Conservation (phyloP, 2,329 filamentous ascomycete species). For the Botryosphaeria dothidea region DNA sequence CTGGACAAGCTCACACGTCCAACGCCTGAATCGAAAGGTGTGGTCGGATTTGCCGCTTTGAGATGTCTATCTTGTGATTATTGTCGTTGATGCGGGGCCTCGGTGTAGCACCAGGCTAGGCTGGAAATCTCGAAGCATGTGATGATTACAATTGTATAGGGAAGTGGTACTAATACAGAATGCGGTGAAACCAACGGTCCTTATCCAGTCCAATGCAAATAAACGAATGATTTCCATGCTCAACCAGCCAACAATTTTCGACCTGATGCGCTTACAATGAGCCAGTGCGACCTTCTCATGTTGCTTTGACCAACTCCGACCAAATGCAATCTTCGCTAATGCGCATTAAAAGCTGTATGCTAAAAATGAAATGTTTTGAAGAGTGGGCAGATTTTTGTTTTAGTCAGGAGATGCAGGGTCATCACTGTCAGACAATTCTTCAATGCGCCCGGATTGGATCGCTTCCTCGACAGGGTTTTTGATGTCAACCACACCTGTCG, state of each 20-base stretch:
- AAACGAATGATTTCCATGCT: background rate
- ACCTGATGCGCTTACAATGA: background rate
- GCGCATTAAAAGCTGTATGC: conserved; percentile 18
- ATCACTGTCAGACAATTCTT: conserved; percentile 54
- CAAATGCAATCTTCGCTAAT: conserved; percentile 17
- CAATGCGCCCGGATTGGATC: conserved; percentile 67
- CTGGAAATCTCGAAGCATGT: conserved; percentile 2
- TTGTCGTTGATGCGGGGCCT: conserved; percentile 6
- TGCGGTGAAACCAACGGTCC: conserved; percentile 8
- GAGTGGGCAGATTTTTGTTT: background rate
- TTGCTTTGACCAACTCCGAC: conserved; percentile 18
- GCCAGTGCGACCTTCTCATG: background rate
- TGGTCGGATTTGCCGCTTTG: background rate
- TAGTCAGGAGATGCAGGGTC: conserved; percentile 14
- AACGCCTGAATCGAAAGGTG: background rate
- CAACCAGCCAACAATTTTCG: background rate
- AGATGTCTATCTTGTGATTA: conserved; percentile 6
- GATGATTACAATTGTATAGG: conserved; percentile 17
- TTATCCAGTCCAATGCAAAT: background rate
- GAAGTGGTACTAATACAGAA: conserved; percentile 12
- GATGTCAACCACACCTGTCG: conserved; percentile 74
- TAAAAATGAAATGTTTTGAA: conserved; percentile 2
- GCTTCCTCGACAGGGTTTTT: conserved; percentile 77
- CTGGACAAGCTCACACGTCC: background rate
- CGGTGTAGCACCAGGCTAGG: conserved; percentile 3